A percentile compares a stretch with the other conserved stretches of the same genome.
Conservation (phyloP, 2,329 filamentous ascomycete species). For the Scopulariopsis brevicaulis region DNA sequence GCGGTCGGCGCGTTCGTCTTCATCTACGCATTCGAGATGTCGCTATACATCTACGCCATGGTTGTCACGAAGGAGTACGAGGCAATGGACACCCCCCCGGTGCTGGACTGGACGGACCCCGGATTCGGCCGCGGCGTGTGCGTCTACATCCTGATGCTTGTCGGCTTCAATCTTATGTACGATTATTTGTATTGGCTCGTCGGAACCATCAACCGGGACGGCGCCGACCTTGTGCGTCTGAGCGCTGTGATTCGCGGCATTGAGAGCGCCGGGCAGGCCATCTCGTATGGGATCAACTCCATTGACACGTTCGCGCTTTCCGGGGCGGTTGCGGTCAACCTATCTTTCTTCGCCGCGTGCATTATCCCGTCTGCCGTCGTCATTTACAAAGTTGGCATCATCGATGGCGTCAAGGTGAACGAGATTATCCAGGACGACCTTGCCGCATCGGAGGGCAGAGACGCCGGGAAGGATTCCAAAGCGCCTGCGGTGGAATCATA, state of each 20-base stretch:
- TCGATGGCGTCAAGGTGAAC: too few relatives aligned
- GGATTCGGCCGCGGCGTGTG: not conserved
- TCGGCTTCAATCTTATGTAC: not conserved
- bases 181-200: not conserved
- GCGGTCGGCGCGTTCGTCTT: too few relatives aligned
- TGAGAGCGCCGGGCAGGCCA: slow-evolving; percentile 6
- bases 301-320: slow-evolving; percentile 1
- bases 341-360: not conserved
- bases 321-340: not conserved
- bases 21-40: too few relatives aligned
- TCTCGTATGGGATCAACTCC: slow-evolving; percentile 8
- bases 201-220: not conserved
- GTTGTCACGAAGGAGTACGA: not conserved
- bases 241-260: slow-evolving; percentile 6
- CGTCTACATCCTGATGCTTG: not conserved
- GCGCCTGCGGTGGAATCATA: too few relatives aligned
- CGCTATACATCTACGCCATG: too few relatives aligned
- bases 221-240: slow-evolving; percentile 4
- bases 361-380: too few relatives aligned
- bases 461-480: too few relatives aligned
- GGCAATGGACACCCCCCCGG: not conserved
- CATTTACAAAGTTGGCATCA: too few relatives aligned
- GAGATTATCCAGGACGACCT: too few relatives aligned
- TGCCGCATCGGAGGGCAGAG: too few relatives aligned
- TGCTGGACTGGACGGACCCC: not conserved